Percentiles rank a stretch among this genome's conserved stretches.
phyloP scores from a whole-genome alignment of 805 yeast species.

The Cyberlindnera euphorbiiphila region DNA sequence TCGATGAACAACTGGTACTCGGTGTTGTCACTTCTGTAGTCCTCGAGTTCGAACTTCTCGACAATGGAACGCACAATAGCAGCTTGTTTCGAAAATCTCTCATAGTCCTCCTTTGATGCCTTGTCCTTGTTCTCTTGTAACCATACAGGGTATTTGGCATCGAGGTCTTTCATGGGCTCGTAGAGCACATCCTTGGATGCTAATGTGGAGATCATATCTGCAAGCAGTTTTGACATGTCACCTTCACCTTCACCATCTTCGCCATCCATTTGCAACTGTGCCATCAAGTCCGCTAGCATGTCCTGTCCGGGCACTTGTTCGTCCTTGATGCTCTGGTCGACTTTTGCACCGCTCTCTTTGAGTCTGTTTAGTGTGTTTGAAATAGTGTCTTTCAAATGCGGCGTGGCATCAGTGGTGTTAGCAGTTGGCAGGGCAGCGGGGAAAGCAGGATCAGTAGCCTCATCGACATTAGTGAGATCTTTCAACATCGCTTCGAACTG shows the following conservation, averaged over 20 bases:
- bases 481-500: constrained; percentile 45
- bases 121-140: constrained; percentile 48
- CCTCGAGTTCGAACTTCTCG: constrained; percentile 58
- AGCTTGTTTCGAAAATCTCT: constrained; percentile 58
- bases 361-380: constrained; percentile 76
- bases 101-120: constrained; percentile 39
- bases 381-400: constrained; percentile 65
- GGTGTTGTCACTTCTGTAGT: constrained; percentile 48
- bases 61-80: constrained; percentile 58
- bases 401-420: constrained; percentile 5
- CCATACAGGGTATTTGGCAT: constrained; percentile 69
- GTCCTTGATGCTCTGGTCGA: constrained; percentile 55
- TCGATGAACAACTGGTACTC: constrained; percentile 49
- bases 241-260: constrained; percentile 39
- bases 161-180: constrained; percentile 82
- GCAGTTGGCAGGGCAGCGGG: too few relatives aligned
- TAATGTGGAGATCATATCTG: constrained; percentile 75
- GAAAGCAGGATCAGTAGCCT: too few relatives aligned
- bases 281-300: constrained; percentile 57
- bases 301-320: constrained; percentile 48
- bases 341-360: constrained; percentile 68
- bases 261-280: constrained; percentile 50
- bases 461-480: constrained; percentile 27
- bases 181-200: constrained; percentile 82
- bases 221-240: constrained; percentile 60